Evolutionary conservation across 2,329 filamentous ascomycete genomes (phyloP).

Genomic region (Zymoseptoria pseudotritici): DNA sequence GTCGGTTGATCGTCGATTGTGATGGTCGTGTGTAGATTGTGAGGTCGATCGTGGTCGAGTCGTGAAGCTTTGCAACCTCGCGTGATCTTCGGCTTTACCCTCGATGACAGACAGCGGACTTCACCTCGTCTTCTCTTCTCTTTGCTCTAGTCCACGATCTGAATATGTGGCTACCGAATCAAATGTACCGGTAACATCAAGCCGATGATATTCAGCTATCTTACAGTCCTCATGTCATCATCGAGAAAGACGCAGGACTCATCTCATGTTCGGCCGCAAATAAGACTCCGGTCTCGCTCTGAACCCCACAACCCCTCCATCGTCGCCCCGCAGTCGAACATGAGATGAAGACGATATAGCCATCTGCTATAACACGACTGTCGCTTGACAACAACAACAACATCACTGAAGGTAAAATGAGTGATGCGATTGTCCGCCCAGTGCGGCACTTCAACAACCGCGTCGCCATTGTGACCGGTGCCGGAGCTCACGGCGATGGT

Average conservation of each 20-base stretch:
- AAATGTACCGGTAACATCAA: neutral
- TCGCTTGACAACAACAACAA: no score
- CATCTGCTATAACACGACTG: neutral
- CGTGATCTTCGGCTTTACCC: neutral
- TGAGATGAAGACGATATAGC: neutral
- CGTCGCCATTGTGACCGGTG: constrained; percentile 53
- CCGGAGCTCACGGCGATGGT: constrained; percentile 49
- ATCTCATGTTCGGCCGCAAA: neutral
- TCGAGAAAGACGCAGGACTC: no score
- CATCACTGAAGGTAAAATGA: constrained; percentile 15
- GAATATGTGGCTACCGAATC: neutral
- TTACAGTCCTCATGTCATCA: neutral
- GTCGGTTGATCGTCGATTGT: neutral
- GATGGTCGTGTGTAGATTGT: neutral
- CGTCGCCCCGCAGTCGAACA: neutral
- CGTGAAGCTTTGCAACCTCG: neutral
- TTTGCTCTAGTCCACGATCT: neutral
- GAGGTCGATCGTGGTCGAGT: neutral
- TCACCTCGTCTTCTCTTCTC: neutral
- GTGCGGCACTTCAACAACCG: constrained; percentile 36
- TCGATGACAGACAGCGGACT: neutral
- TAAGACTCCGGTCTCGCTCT: neutral
- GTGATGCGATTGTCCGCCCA: constrained; percentile 26
- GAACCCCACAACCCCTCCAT: neutral
- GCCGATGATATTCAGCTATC: neutral